Evolutionary conservation across 2,329 filamentous ascomycete genomes (phyloP), one percentile per base, ranked within the genome.

Genomic region (Xylariales sp.): DNA sequence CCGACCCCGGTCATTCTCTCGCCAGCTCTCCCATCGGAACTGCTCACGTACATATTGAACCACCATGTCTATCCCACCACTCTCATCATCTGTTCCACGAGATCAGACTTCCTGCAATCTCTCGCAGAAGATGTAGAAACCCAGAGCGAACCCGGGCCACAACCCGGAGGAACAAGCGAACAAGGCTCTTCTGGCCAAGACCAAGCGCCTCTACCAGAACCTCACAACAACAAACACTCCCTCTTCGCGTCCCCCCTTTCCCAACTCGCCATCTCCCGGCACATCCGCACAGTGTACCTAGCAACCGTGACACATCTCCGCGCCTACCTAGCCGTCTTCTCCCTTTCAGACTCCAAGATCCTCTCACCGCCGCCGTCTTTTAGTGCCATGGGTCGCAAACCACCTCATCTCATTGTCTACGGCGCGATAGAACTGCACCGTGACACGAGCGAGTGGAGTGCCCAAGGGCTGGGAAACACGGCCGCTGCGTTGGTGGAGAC

Each of bases 301-400:
- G 80, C 87, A 0, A 88, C 84, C 3, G 74, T 93, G 40, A 80
- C 85, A 16, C 82, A 86, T 59, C 75, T 95, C 5, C 82, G 88
- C 40, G 87, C 87, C 25, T 87, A 84, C 54, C 71, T 96, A 14
- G 71, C 84, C 31, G 71, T 78, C 38, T 74, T 78, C 45, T 64
- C 64, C 14, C 48, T 60, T 3, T 48, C 51, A 1, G 57, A 65
- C 42, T 65, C 67, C 7, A 59, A 51, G 12, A 52, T 68, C 0
- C 46, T 61, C 0, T 44, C 64, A 3, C 71, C 71, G 2, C 66
- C 68, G 10, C 5, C 46, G 35, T 37, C 40, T 20, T 37, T 51
- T 38, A 22, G 24, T 7, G 9, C 31, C 15, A 12, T 36, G 10
- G 42, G 19, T 18, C 38, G 21, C 20, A 39, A 47, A 18, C 42